Evolutionary conservation across 768 basidiomycete species (phyloP), one percentile per base, ranked within the genome.

Genomic region (Boletus rex-veris): DNA sequence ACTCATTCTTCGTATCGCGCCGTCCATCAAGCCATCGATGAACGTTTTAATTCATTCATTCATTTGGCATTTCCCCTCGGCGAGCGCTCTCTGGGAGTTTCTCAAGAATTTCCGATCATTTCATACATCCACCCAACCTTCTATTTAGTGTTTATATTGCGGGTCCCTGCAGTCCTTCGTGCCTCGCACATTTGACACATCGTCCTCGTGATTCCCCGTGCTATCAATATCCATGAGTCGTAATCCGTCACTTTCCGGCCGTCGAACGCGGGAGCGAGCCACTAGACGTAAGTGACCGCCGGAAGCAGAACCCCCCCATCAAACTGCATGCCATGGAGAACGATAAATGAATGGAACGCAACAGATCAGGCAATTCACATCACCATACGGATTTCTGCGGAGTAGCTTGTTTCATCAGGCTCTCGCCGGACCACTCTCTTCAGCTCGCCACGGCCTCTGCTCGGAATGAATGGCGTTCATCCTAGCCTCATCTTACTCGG

Each of bases 241-340:
- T 53, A 58, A 62, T 52, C 47, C 49, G 43, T 18, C 52, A 19
- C 35, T 58, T 18, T 57, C 49, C 58, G 54, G 54, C 62, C 58
- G 56, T 62, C 54, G 30, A 59, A 57, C 60, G 59, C 68, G 68
- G 68, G 58, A 71, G 68, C 68, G 68, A 69, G 63, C 57, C 55
- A 63, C 58, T 38, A 54, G 57, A 69, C 68, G 67, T 69, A 69
- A 69, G 59, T 64, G 63, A 64, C 54, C 60, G 42, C 50, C 61
- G 56, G 61, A 58, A 63, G 53, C 54, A 60, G 56, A 50, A 55
- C 52, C 67, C 52, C 67, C 57, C 58, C 54, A 68, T 65, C 58
- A 24, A 62, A 42, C 36, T 53, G 51, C 54, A 64, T 39, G 61
- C 50, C 58, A 43, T 56, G 46, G 38, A 57, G 48, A 54, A 57